Evolutionary conservation across 306 rosid genomes (phyloP).

Genomic region (Vigna unguiculata): DNA sequence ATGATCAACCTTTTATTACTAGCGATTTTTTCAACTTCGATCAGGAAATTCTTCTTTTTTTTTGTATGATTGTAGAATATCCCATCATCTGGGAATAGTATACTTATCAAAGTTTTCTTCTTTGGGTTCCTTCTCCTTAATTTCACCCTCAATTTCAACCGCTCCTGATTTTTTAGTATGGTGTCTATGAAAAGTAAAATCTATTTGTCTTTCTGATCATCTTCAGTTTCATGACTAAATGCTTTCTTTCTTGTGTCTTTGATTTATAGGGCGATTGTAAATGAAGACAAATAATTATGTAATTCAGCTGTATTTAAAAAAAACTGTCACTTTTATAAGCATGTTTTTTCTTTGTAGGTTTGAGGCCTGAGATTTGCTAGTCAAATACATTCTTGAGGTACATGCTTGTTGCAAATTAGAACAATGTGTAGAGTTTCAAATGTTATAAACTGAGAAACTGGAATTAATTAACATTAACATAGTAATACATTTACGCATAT

Average conservation of each 20-base stretch:
- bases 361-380: conserved; percentile 78
- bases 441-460: conserved; percentile 40
- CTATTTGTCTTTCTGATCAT: conserved; percentile 15
- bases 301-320: conserved; percentile 16
- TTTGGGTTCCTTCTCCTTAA: conserved; percentile 37
- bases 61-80: conserved; percentile 58
- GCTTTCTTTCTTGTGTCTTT: conserved; percentile 37
- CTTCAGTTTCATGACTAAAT: conserved; percentile 32
- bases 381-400: conserved; percentile 44
- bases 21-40: conserved; percentile 42
- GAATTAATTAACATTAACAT: conserved; percentile 39
- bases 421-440: conserved; percentile 32
- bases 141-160: conserved; percentile 21
- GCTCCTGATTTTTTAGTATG: conserved; percentile 38
- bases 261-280: conserved; percentile 30
- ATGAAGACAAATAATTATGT: conserved; percentile 42
- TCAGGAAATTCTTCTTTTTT: conserved; percentile 49
- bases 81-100: conserved; percentile 55
- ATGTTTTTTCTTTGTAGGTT: conserved; percentile 68
- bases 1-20: conserved; percentile 49
- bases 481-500: conserved; percentile 54
- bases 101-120: conserved; percentile 57
- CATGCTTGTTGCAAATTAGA: conserved; percentile 20
- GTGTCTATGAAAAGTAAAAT: conserved; percentile 15
- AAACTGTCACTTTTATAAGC: conserved; percentile 39